phyloP scores from a whole-genome alignment of 768 basidiomycete species.

The Cystoderma amianthinum region DNA sequence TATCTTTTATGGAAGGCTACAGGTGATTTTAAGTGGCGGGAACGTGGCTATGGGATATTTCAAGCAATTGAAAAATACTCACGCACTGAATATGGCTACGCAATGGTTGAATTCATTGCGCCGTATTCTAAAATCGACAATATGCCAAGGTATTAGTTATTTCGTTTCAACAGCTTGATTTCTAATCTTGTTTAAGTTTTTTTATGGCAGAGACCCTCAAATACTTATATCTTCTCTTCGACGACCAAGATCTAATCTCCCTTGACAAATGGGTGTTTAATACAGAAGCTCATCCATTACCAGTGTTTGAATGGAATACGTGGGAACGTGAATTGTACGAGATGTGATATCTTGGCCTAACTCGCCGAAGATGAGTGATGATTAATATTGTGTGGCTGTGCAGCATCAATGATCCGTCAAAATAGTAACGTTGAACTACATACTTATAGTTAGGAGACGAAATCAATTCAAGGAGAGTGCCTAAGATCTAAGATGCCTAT shows the following conservation, averaged over 20 bases:
- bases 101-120: conserved; percentile 44
- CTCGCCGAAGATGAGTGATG: too few species aligned
- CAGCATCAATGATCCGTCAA: too few species aligned
- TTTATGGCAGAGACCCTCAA: conserved; percentile 38
- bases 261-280: conserved; percentile 56
- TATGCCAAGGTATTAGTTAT: conserved; percentile 65
- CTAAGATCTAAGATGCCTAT: too few species aligned
- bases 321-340: conserved; percentile 44
- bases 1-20: conserved; percentile 50
- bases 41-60: conserved; percentile 45
- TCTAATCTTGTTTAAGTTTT: conserved; percentile 8
- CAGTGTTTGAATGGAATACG: conserved; percentile 52
- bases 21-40: conserved; percentile 41
- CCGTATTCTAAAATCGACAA: conserved; percentile 32
- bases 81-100: conserved; percentile 51
- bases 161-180: conserved; percentile 1
- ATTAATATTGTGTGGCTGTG: too few species aligned
- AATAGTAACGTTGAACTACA: too few species aligned
- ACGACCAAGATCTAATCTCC: conserved; percentile 43
- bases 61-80: conserved; percentile 51
- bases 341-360: too few species aligned
- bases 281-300: conserved; percentile 69
- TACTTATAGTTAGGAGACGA: too few species aligned
- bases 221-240: conserved; percentile 62
- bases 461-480: too few species aligned